Evolutionary conservation across 768 basidiomycete genomes (phyloP).

Genomic region (Butyriboletus loyo): DNA sequence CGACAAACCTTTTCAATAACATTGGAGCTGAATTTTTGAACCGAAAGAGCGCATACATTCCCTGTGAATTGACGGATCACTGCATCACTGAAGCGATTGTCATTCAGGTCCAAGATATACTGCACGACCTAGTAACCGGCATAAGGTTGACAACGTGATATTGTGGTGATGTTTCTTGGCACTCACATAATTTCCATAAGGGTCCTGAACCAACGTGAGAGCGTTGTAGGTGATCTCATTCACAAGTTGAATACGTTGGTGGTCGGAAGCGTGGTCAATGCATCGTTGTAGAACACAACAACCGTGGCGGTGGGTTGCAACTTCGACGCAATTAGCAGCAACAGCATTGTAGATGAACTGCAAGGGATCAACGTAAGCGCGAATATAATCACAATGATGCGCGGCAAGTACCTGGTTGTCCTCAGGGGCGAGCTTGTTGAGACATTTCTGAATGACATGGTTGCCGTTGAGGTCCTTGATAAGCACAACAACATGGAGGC

Average conservation of each 20-base stretch:
- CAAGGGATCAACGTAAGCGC: neutral
- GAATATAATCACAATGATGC: neutral
- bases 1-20: slow-evolving; percentile 86
- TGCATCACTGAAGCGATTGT: slow-evolving; percentile 96
- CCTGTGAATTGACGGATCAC: slow-evolving; percentile 97
- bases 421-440: slow-evolving; percentile 96
- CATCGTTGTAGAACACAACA: slow-evolving; percentile 98
- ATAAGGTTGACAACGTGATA: neutral
- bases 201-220: slow-evolving; percentile 95
- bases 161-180: neutral
- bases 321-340: slow-evolving; percentile 97
- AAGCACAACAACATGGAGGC: slow-evolving; percentile 95
- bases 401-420: slow-evolving; percentile 80
- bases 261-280: slow-evolving; percentile 96
- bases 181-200: slow-evolving; percentile 87
- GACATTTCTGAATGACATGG: slow-evolving; percentile 98
- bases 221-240: slow-evolving; percentile 99
- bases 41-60: slow-evolving; percentile 95
- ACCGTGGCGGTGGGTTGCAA: slow-evolving; percentile 96
- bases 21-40: slow-evolving; percentile 99
- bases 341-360: slow-evolving; percentile 99
- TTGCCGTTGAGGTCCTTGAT: slow-evolving; percentile 99
- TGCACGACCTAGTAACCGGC: slow-evolving; percentile 72
- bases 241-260: slow-evolving; percentile 92
- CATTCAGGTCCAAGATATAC: slow-evolving; percentile 97